phyloP scores from a whole-genome alignment of 176 grass and related monocot genomes.

The Musa beccarii region DNA sequence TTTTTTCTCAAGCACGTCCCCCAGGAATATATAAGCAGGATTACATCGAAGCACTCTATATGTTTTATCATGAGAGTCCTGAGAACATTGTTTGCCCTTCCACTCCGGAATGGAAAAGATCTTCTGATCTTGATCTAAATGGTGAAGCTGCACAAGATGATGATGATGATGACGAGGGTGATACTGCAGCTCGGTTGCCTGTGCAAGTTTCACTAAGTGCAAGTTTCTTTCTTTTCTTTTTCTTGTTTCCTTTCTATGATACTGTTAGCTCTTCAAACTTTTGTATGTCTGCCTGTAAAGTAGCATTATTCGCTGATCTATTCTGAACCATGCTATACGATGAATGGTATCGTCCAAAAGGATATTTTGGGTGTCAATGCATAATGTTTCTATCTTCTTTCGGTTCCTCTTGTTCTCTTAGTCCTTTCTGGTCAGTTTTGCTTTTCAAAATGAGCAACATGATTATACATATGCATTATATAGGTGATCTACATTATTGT shows the following conservation, averaged over 20 bases:
- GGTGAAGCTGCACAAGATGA: conserved; percentile 93
- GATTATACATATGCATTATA: neutral
- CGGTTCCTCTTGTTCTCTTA: neutral
- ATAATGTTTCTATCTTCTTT: neutral
- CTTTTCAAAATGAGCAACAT: neutral
- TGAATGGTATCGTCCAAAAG: neutral
- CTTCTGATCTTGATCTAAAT: conserved; percentile 88
- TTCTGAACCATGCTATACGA: neutral
- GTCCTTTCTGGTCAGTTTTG: neutral
- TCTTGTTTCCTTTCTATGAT: conserved; percentile 9
- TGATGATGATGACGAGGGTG: conserved; percentile 50
- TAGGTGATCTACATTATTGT: neutral
- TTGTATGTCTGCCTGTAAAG: neutral
- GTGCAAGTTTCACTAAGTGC: conserved; percentile 34
- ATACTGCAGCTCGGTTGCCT: conserved; percentile 30
- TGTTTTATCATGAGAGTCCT: conserved; percentile 92
- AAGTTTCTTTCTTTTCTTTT: conserved; percentile 6
- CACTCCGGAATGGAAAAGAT: conserved; percentile 92
- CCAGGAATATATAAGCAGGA: conserved; percentile 99
- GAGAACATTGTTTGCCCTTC: conserved; percentile 68
- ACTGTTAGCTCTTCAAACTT: neutral
- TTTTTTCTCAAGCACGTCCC: conserved; percentile 70
- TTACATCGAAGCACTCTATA: conserved; percentile 80
- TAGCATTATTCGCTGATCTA: neutral
- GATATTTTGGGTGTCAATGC: neutral